phyloP scores from a whole-genome alignment of 2,329 filamentous ascomycete species.

The Didymella sp. region DNA sequence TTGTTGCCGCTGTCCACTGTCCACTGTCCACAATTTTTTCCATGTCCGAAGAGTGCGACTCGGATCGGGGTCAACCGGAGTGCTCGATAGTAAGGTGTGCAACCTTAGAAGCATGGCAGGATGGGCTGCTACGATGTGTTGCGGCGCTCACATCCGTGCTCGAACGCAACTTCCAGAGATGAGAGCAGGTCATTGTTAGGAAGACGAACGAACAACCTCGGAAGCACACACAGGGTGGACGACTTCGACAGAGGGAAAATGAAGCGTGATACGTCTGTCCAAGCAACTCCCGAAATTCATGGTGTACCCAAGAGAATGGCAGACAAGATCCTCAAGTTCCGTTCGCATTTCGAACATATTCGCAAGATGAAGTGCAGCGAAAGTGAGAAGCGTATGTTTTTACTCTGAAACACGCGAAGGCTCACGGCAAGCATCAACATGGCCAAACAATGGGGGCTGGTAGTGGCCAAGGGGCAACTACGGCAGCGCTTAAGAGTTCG shows the following conservation, averaged over 20 bases:
- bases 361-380: neutral
- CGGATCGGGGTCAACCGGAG: neutral
- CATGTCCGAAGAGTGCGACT: neutral
- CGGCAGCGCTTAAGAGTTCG: neutral
- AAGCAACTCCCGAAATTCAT: neutral
- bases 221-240: neutral
- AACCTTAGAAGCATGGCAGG: neutral
- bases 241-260: neutral
- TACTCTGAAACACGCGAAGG: neutral
- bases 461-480: neutral
- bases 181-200: neutral
- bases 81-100: neutral
- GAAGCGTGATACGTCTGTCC: neutral
- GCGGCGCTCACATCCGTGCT: neutral
- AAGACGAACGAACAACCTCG: neutral
- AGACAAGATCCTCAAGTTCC: neutral
- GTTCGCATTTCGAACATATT: neutral
- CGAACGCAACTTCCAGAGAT: neutral
- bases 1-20: neutral
- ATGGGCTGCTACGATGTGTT: neutral
- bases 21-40: too few species aligned
- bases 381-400: neutral
- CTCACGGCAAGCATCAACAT: neutral
- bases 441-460: neutral
- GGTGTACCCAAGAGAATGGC: neutral